Percentiles rank a stretch among this genome's conserved stretches.
Conservation (phyloP, 1,284 basidiomycete genomes). For the Irpex lacteus region DNA sequence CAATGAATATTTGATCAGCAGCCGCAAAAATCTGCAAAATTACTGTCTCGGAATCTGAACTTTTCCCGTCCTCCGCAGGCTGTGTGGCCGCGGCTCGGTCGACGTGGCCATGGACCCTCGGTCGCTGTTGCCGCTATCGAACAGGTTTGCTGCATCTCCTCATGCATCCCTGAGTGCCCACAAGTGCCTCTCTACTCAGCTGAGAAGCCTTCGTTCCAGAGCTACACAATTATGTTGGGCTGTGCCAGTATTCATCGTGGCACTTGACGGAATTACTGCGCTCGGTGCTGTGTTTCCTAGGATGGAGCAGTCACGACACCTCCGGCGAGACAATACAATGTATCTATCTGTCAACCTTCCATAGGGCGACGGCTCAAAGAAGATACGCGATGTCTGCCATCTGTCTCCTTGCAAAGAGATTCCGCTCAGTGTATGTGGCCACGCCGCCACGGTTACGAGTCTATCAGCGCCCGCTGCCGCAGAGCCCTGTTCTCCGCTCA, state of each 20-base stretch:
- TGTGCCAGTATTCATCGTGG: neutral
- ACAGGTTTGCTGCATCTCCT: neutral
- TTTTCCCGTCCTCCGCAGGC: neutral
- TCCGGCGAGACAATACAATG: neutral
- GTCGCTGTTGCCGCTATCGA: neutral
- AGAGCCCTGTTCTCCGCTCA: neutral
- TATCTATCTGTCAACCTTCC: neutral
- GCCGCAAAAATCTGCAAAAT: neutral
- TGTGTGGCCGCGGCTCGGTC: neutral
- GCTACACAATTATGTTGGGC: neutral
- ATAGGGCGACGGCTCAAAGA: neutral
- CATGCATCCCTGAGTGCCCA: neutral
- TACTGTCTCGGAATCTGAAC: neutral
- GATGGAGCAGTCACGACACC: neutral
- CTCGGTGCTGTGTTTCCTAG: neutral
- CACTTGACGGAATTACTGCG: neutral
- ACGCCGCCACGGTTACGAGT: neutral
- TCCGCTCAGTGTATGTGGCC: neutral
- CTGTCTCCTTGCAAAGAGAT: neutral
- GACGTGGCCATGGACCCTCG: neutral
- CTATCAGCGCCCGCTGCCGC: neutral
- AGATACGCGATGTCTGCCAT: neutral
- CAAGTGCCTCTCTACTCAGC: neutral
- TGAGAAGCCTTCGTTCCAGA: neutral
- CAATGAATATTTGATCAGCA: neutral